Percentiles rank a stretch among this genome's conserved stretches.
Evolutionary conservation across 192 early-diverging fungal species (phyloP).

Genomic region (Podila epicladia): DNA sequence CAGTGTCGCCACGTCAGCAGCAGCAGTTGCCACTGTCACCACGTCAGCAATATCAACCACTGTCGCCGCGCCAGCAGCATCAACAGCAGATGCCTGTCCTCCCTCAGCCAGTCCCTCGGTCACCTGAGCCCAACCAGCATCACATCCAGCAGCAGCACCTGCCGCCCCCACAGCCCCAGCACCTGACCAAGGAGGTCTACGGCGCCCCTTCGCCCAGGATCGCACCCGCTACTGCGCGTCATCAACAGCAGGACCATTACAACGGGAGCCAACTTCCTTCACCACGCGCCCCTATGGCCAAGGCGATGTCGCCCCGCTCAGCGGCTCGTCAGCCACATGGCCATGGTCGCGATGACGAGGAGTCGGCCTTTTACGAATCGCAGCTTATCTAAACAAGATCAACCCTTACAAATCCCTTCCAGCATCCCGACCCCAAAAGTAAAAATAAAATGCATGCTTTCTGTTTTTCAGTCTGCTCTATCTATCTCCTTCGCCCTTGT

Average conservation of each 20-base stretch:
- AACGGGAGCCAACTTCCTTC: neutral
- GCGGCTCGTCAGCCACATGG: slow-evolving; percentile 18
- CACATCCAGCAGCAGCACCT: slow-evolving; percentile 21
- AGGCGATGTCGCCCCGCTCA: slow-evolving; percentile 9
- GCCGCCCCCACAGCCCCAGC: slow-evolving; percentile 5
- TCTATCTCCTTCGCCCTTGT: too few relatives aligned
- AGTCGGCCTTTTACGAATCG: slow-evolving; percentile 34
- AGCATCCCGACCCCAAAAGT: too few relatives aligned
- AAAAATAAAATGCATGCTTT: neutral
- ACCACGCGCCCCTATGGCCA: neutral
- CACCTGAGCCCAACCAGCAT: neutral
- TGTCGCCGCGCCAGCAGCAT: neutral
- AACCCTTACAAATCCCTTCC: too few relatives aligned
- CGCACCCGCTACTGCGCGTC: slow-evolving; percentile 7
- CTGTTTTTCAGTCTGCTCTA: neutral
- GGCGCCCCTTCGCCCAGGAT: slow-evolving; percentile 45
- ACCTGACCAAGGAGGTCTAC: slow-evolving; percentile 20
- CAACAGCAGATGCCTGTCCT: slow-evolving; percentile 7
- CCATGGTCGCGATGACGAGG: slow-evolving; percentile 7
- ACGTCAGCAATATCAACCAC: neutral
- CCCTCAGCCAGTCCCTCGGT: slow-evolving; percentile 11
- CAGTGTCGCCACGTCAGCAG: neutral
- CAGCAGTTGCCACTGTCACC: neutral
- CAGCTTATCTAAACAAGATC: slow-evolving; percentile 25
- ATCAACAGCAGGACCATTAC: slow-evolving; percentile 4